phyloP scores from a whole-genome alignment of 306 rosid species.

The Rosa multiflora region DNA sequence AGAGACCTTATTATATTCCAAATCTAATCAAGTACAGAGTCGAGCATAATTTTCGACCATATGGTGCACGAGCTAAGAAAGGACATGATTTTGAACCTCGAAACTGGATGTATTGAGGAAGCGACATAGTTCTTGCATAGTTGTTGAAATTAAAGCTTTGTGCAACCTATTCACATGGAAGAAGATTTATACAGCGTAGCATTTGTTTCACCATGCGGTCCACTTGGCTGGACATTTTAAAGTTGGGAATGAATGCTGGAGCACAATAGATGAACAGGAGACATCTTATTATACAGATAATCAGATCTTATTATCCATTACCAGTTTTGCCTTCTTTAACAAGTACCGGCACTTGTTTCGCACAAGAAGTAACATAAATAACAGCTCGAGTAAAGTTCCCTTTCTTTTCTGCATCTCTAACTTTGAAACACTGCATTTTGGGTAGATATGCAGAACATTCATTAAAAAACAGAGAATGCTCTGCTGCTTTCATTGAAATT shows the following conservation, averaged over 20 bases:
- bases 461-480: not conserved
- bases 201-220: not conserved
- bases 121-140: too few species aligned
- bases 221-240: not conserved
- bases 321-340: not conserved
- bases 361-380: not conserved
- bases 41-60: not conserved
- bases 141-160: too few species aligned
- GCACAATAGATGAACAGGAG: not conserved
- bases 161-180: too few species aligned
- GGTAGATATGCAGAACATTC: constrained; percentile 6
- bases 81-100: too few species aligned
- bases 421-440: not conserved
- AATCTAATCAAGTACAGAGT: not conserved
- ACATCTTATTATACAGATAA: not conserved
- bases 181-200: too few species aligned
- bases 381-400: not conserved
- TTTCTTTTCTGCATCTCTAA: not conserved
- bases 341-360: not conserved
- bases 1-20: not conserved
- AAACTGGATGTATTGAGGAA: not conserved
- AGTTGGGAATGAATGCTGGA: too few species aligned
- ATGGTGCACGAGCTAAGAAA: not conserved
- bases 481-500: not conserved
- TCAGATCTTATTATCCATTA: not conserved